Evolutionary conservation across 129 eudicot genomes (phyloP), one percentile per base, ranked within the genome.

Genomic region (Escallonia herrerae): DNA sequence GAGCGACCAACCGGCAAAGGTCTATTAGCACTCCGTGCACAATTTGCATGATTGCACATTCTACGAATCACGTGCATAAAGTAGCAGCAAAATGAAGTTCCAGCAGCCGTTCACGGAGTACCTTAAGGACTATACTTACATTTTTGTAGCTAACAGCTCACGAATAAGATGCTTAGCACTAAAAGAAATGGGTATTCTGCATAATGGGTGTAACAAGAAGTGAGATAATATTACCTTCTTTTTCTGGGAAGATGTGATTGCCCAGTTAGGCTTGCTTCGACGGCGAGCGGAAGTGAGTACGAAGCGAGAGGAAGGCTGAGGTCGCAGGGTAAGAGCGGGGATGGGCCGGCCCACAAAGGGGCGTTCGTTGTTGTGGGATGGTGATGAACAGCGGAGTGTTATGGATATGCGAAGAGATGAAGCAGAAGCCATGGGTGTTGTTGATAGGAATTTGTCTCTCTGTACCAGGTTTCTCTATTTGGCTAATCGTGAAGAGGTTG

Each of bases 211-310:
- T 22, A 22, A 22, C 33, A 22, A 22, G 33, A 22, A 1, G 33
- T 22, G 33, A 49, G 13, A 59, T 5, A 55, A 38, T 0, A 51
- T 52, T 54, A 80, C 86, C 81, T 81, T 81, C 13, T 79, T 82
- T 56, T 72, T 90, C 72, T 77, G 79, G 55, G 87, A 56, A 7
- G 62, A 38, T 33, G 45, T 59, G 65, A 68, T 46, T 58, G 81
- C 22, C 12, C 79, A 66, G 47, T 48, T 44, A 57, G 69, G 14
- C 68, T 45, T 66, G 44, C 72, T 61, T 39, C 86, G 86, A 8
- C 97, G 97, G 77, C 91, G 76, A 74, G 84, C 72, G 68, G 64
- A 84, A 42, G 81, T 38, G 44, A 86, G 57, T 65, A 76, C 56
- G 43, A 81, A 70, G 72, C 79, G 76, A 38, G 80, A 63, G 54